Conservation (phyloP, 1,284 basidiomycete species). For the Sporisorium reilianum region DNA sequence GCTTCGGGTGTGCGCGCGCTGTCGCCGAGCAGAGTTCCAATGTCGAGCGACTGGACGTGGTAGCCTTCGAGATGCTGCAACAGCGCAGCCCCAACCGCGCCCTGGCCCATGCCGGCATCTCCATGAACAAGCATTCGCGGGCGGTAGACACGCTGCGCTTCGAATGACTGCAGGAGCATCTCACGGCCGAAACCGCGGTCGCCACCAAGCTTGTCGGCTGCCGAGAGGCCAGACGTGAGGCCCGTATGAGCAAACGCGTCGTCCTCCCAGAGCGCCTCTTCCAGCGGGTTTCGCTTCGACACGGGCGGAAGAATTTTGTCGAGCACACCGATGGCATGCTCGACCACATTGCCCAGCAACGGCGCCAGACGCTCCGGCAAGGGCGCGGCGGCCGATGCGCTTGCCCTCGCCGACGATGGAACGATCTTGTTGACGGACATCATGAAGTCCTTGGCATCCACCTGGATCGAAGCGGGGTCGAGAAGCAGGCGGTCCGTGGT, state of each 20-base stretch:
- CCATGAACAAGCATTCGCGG: slow-evolving; percentile 90
- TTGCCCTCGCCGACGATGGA: slow-evolving; percentile 92
- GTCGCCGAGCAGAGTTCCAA: slow-evolving; percentile 89
- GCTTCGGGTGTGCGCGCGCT: slow-evolving; percentile 90
- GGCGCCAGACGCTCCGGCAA: slow-evolving; percentile 88
- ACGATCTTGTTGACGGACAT: slow-evolving; percentile 86
- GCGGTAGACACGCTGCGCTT: slow-evolving; percentile 88
- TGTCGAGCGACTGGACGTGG: slow-evolving; percentile 91
- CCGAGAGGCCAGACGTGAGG: slow-evolving; percentile 26
- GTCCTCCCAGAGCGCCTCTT: slow-evolving; percentile 85
- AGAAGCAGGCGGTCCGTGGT: slow-evolving; percentile 86
- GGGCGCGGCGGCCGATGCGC: slow-evolving; percentile 84
- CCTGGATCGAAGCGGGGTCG: slow-evolving; percentile 85
- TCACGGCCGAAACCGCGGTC: slow-evolving; percentile 64
- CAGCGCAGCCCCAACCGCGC: slow-evolving; percentile 87
- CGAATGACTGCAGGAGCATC: slow-evolving; percentile 78
- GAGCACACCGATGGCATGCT: slow-evolving; percentile 79
- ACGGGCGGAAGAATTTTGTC: slow-evolving; percentile 69
- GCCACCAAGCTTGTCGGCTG: slow-evolving; percentile 50
- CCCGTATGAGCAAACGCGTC: slow-evolving; percentile 75
- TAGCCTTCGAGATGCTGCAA: slow-evolving; percentile 95
- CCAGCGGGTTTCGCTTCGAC: slow-evolving; percentile 74
- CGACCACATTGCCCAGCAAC: slow-evolving; percentile 78
- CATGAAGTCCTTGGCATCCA: slow-evolving; percentile 95
- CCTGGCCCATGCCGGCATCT: slow-evolving; percentile 86